These are phyloP conservation scores for Phytophthora vignae DNA, from an alignment of 352 stramenopile species.

Conservation along the genomic window DNA sequence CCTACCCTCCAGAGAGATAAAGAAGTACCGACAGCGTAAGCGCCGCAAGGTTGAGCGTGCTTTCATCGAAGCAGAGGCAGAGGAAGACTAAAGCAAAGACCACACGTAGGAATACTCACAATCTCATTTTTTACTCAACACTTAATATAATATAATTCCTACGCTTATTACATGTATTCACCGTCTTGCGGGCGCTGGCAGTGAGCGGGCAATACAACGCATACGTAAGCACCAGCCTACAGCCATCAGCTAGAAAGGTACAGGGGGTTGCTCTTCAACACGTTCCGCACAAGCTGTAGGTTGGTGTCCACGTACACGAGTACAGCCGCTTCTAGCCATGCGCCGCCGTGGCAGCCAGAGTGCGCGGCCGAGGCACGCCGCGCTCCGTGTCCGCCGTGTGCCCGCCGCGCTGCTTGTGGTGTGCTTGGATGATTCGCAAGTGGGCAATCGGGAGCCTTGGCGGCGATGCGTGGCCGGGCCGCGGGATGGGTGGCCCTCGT, in stretches of 20 bases:
- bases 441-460: not conserved
- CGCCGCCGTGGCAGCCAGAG: not conserved
- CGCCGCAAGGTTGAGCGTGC: not conserved
- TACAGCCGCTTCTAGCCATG: not conserved
- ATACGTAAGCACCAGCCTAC: not conserved
- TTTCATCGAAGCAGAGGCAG: not conserved
- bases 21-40: constrained; percentile 4
- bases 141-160: not conserved
- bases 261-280: constrained; percentile 1
- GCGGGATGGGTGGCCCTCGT: too few species aligned
- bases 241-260: not conserved
- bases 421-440: not conserved
- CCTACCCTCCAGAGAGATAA: not conserved
- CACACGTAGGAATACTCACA: not conserved
- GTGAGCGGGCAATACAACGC: not conserved
- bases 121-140: not conserved
- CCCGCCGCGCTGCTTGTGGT: not conserved
- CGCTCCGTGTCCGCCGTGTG: not conserved
- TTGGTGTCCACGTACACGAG: not conserved
- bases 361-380: not conserved
- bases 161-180: not conserved
- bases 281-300: not conserved
- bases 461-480: too few species aligned
- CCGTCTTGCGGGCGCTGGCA: not conserved
- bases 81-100: not conserved